phyloP scores from a whole-genome alignment of 2,329 filamentous ascomycete genomes.

The Colletotrichum higginsianum region DNA sequence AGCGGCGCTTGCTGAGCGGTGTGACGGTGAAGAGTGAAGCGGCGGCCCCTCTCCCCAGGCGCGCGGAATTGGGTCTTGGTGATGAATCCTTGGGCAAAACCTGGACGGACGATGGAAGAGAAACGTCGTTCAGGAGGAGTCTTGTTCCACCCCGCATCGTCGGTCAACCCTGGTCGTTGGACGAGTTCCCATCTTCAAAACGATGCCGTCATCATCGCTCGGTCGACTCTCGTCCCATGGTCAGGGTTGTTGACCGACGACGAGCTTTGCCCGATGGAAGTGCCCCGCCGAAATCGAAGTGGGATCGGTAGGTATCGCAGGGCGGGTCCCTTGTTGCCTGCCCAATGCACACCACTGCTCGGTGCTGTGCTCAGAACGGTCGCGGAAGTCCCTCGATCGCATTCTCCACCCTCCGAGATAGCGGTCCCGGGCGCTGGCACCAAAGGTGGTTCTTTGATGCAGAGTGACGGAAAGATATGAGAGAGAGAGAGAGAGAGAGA shows the following conservation, averaged over 20 bases:
- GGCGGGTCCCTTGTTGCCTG: conserved; percentile 4
- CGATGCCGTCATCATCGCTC: conserved; percentile 37
- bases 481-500: too few species aligned
- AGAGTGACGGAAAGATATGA: neutral
- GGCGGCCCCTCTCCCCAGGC: conserved; percentile 15
- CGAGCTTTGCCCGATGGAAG: conserved; percentile 17
- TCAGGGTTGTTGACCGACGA: conserved; percentile 23
- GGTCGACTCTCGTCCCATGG: conserved; percentile 17
- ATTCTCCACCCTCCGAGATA: conserved; percentile 35
- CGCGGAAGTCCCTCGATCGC: conserved; percentile 30
- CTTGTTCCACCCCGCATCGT: conserved; percentile 28
- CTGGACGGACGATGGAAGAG: neutral
- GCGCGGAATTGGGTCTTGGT: conserved; percentile 22
- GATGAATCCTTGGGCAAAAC: conserved; percentile 7
- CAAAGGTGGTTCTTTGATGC: conserved; percentile 13
- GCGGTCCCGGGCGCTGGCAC: conserved; percentile 39
- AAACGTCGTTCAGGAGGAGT: conserved; percentile 9
- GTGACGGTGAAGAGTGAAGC: conserved; percentile 14
- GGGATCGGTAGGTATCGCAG: conserved; percentile 24
- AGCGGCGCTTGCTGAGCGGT: conserved; percentile 35
- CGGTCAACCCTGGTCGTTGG: too few species aligned
- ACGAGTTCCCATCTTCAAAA: conserved; percentile 8
- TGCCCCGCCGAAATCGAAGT: conserved; percentile 27
- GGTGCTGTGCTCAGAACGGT: conserved; percentile 5
- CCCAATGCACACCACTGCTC: too few species aligned